A percentile compares a stretch with the other conserved stretches of the same genome.
Conservation (phyloP, 345 rosid species). For the Lumnitzera racemosa region DNA sequence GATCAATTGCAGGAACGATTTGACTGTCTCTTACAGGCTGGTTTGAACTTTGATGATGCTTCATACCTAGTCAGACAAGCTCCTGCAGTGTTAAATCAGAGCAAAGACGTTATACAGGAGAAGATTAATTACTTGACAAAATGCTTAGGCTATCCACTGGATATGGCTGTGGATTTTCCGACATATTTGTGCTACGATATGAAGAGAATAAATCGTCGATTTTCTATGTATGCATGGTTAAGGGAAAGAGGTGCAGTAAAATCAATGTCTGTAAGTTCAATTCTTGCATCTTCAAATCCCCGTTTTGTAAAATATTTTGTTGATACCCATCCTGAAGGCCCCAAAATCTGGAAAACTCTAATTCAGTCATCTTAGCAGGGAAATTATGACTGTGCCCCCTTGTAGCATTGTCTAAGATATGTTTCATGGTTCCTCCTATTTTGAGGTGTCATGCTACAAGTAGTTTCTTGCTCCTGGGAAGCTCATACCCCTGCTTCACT, state of each 20-base stretch:
- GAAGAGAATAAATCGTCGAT: slow-evolving; percentile 47
- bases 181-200: slow-evolving; percentile 58
- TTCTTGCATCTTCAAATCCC: slow-evolving; percentile 66
- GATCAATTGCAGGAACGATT: slow-evolving; percentile 87
- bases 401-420: neutral
- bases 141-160: slow-evolving; percentile 49
- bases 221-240: slow-evolving; percentile 54
- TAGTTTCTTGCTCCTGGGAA: too few relatives aligned
- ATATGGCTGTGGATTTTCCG: slow-evolving; percentile 48
- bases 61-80: slow-evolving; percentile 47
- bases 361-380: slow-evolving; percentile 21
- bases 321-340: slow-evolving; percentile 68
- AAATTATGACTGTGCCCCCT: slow-evolving; percentile 11
- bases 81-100: slow-evolving; percentile 67
- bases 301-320: slow-evolving; percentile 67
- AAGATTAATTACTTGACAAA: slow-evolving; percentile 54
- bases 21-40: slow-evolving; percentile 66
- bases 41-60: slow-evolving; percentile 45
- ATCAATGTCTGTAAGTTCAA: slow-evolving; percentile 48
- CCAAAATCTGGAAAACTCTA: slow-evolving; percentile 63
- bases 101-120: slow-evolving; percentile 52
- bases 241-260: slow-evolving; percentile 43
- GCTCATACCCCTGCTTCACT: too few relatives aligned
- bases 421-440: too few relatives aligned
- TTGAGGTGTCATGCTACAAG: too few relatives aligned